Evolutionary conservation across 2,329 filamentous ascomycete species (phyloP).

Genomic region (Didymella segeticola): DNA sequence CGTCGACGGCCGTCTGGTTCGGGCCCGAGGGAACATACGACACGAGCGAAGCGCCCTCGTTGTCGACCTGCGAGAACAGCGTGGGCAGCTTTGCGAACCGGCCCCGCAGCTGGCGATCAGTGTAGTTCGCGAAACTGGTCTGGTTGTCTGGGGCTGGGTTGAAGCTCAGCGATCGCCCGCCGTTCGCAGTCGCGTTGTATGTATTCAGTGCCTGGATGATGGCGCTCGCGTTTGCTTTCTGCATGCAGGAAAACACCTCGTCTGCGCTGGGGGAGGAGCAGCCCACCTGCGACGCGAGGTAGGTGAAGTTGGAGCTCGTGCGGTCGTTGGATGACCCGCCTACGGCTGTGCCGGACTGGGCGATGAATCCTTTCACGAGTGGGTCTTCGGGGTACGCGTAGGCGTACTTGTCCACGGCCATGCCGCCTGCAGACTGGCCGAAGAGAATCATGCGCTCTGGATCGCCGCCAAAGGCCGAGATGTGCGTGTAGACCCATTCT

Average conservation of each 20-base stretch:
- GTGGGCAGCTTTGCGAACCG: conserved; percentile 27
- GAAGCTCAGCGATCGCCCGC: conserved; percentile 32
- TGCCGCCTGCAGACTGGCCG: conserved; percentile 46
- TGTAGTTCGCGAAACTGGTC: conserved; percentile 34
- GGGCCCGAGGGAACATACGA: conserved; percentile 20
- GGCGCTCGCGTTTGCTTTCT: conserved; percentile 32
- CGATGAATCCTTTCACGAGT: conserved; percentile 56
- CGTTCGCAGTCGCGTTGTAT: conserved; percentile 31
- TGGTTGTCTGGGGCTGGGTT: conserved; percentile 29
- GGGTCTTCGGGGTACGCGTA: conserved; percentile 57
- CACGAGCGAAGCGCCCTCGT: conserved; percentile 25
- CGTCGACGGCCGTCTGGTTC: conserved; percentile 29
- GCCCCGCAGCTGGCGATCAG: conserved; percentile 25
- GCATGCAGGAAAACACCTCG: conserved; percentile 47
- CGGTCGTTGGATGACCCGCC: conserved; percentile 17
- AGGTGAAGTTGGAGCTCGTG: conserved; percentile 30
- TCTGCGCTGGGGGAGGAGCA: conserved; percentile 21
- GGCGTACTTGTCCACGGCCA: conserved; percentile 55
- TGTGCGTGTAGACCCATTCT: conserved; percentile 50
- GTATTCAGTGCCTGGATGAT: conserved; percentile 43
- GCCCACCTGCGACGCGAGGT: conserved; percentile 30
- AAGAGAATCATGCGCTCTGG: conserved; percentile 45
- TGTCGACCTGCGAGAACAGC: conserved; percentile 22
- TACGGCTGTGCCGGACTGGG: conserved; percentile 36
- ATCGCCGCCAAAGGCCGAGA: conserved; percentile 42